Evolutionary conservation across 768 basidiomycete species (phyloP), one percentile per base, ranked within the genome.

Genomic region (Termitomyces sp.): DNA sequence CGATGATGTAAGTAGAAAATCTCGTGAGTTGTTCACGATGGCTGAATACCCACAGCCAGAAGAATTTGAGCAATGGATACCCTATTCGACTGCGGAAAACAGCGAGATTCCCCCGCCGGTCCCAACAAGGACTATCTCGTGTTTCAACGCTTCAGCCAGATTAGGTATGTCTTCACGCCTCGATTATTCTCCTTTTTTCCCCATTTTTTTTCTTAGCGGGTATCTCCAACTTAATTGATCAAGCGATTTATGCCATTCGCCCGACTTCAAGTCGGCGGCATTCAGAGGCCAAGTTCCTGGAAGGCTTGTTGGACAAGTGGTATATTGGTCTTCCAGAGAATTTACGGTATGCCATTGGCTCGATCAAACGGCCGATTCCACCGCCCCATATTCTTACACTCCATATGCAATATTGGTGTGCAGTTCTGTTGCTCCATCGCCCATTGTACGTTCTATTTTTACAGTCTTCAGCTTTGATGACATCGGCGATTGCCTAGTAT

Each of bases 391-490:
- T 90, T 31, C 73, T 92, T 59, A 88, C 87, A 45, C 74, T 93
- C 54, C 91, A 92, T 68, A 88, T 92, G 89, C 88, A 91, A 67
- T 92, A 92, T 68, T 93, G 91, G 91, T 90, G 88, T 68, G 83
- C 89, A 11, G 84, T 87, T 29, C 70, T 93, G 37, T 69, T 93
- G 34, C 73, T 92, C 54, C 90, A 92, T 71, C 83, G 91, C 17
- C 91, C 91, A 11, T 92, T 92, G 89, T 91, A 70, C 75, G 88
- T 77, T 29, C 60, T 55, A 46, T 52, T 40, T 45, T 50, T 56
- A 29, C 60, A 55, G 51, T 32, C 9, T n/a, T 34, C 56, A 5
- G 37, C 53, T 57, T 62, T 57, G 4, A 60, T 36, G 20, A 17
- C 58, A 43, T 48, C 17, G 43, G 57, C n/a, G 48, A 32, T 60